These are phyloP conservation scores for Diaporthe eres DNA, from an alignment of 2,329 filamentous ascomycete genomes.

Conservation along the genomic window DNA sequence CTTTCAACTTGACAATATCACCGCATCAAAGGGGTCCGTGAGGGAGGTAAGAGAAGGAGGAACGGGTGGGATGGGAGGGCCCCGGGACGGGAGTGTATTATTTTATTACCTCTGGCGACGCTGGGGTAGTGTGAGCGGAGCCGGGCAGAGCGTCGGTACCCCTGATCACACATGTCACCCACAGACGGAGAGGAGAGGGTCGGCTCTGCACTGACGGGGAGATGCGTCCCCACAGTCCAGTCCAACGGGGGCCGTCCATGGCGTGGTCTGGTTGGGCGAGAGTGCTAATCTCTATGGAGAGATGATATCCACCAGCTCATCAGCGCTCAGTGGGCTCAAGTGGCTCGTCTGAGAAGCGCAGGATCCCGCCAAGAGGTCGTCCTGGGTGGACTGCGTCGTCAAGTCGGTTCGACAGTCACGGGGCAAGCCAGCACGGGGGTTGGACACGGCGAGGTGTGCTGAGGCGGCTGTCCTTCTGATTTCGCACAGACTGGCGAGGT, in stretches of 20 bases:
- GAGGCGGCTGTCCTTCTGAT: neutral
- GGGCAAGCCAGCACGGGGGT: conserved; percentile 5
- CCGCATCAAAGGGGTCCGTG: conserved; percentile 62
- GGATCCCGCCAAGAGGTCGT: conserved; percentile 22
- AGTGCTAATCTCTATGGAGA: conserved; percentile 30
- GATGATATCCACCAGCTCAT: conserved; percentile 31
- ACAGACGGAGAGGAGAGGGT: conserved; percentile 15
- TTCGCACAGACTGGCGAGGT: neutral
- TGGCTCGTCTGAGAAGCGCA: conserved; percentile 16
- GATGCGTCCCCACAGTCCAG: conserved; percentile 32
- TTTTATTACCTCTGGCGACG: conserved; percentile 54
- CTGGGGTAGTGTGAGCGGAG: conserved; percentile 26
- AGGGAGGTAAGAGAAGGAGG: conserved; percentile 54
- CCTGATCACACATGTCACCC: conserved; percentile 31
- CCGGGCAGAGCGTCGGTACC: conserved; percentile 36
- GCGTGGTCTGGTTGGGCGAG: conserved; percentile 26
- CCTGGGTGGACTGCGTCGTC: conserved; percentile 13
- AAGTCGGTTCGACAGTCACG: conserved; percentile 8
- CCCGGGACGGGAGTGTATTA: conserved; percentile 52
- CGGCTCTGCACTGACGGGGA: conserved; percentile 31
- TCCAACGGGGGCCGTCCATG: conserved; percentile 29
- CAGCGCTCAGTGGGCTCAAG: conserved; percentile 17
- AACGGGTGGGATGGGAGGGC: conserved; percentile 51
- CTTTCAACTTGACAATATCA: conserved; percentile 66
- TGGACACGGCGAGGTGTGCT: neutral